Conservation (phyloP, 257 asterid species). For the Nicotiana noctiflora region DNA sequence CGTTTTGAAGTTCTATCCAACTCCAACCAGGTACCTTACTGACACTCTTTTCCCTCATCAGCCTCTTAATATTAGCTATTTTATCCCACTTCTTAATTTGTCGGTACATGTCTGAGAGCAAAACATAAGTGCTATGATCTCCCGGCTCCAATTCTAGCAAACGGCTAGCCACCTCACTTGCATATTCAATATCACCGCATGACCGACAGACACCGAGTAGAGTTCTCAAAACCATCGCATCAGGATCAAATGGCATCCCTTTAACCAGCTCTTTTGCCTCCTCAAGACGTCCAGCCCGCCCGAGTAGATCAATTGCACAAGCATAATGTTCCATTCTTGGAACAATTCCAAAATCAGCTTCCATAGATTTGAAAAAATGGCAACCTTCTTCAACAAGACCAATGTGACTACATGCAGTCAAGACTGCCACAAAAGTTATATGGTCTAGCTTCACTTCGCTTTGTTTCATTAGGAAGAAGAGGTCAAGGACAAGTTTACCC, state of each 20-base stretch:
- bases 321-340: conserved; percentile 86
- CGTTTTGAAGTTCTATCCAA: conserved; percentile 65
- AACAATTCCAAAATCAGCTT: conserved; percentile 40
- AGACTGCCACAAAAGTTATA: conserved; percentile 73
- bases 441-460: conserved; percentile 59
- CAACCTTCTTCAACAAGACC: conserved; percentile 78
- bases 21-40: conserved; percentile 88
- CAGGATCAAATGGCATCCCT: conserved; percentile 69
- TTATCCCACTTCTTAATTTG: conserved; percentile 64
- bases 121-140: conserved; percentile 74
- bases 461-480: conserved; percentile 47
- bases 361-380: conserved; percentile 49
- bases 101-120: conserved; percentile 79
- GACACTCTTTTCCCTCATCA: conserved; percentile 66
- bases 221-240: conserved; percentile 78
- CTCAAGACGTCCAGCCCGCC: conserved; percentile 60
- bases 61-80: conserved; percentile 58
- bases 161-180: conserved; percentile 46
- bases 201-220: conserved; percentile 69
- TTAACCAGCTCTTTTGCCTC: conserved; percentile 59
- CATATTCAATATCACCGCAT: conserved; percentile 72
- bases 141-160: conserved; percentile 67
- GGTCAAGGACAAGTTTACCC: conserved; percentile 59
- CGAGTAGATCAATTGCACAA: conserved; percentile 77
- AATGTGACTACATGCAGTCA: conserved; percentile 83